These are phyloP conservation scores for Schwanniomyces pseudopolymorphus DNA, from an alignment of 805 yeast genomes.

Conservation along the genomic window DNA sequence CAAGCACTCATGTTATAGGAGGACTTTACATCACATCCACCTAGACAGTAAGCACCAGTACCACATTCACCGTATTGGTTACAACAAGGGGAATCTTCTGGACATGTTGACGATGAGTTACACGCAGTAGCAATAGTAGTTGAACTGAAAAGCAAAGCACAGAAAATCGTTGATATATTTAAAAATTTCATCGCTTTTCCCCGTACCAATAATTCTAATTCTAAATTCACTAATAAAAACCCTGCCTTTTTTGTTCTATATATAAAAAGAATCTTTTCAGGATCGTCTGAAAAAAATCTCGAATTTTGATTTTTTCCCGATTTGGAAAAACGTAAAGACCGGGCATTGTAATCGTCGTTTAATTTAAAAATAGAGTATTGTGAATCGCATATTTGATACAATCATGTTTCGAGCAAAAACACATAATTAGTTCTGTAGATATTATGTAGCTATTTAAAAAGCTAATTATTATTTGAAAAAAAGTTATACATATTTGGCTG, in stretches of 20 bases:
- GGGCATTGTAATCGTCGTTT: neutral
- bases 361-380: neutral
- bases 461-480: constrained; percentile 25
- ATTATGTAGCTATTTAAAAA: neutral
- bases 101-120: constrained; percentile 59
- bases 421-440: neutral
- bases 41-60: constrained; percentile 73
- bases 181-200: neutral
- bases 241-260: neutral
- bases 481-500: constrained; percentile 47
- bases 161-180: neutral
- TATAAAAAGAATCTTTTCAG: neutral
- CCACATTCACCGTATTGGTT: constrained; percentile 80
- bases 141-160: constrained; percentile 1
- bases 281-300: neutral
- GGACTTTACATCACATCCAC: constrained; percentile 80
- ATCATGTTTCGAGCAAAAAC: neutral
- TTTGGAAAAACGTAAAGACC: neutral
- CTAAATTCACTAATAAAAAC: too few species aligned
- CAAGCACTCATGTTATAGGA: constrained; percentile 70
- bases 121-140: constrained; percentile 36
- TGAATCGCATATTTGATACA: neutral
- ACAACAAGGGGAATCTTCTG: constrained; percentile 82
- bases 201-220: neutral
- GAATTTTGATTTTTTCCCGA: neutral